A percentile compares a stretch with the other conserved stretches of the same genome.
phyloP scores from a whole-genome alignment of 192 early-diverging fungal species.

The Blastocladiella britannica region DNA sequence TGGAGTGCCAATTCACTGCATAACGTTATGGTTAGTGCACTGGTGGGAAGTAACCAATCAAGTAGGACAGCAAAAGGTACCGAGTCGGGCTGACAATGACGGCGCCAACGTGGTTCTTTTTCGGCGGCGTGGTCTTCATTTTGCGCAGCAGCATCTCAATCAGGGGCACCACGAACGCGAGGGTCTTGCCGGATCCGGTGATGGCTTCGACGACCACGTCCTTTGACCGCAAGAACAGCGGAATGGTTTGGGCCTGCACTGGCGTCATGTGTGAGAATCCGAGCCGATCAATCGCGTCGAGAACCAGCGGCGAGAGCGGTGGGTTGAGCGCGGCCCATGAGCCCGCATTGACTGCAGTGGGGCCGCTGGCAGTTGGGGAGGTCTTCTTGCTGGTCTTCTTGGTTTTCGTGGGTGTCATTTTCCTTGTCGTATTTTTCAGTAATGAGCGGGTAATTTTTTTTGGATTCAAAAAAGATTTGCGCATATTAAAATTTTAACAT shows the following conservation, averaged over 20 bases:
- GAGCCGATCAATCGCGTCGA: conserved; percentile 34
- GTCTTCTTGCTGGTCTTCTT: too few relatives aligned
- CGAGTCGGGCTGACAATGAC: conserved; percentile 71
- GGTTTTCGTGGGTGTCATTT: too few relatives aligned
- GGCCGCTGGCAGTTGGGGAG: too few relatives aligned
- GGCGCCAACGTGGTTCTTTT: conserved; percentile 59
- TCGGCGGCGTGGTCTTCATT: conserved; percentile 23
- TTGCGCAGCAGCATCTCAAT: conserved; percentile 63
- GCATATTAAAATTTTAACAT: too few relatives aligned
- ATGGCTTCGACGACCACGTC: conserved; percentile 94
- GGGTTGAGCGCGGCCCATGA: conserved; percentile 40
- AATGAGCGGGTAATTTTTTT: too few relatives aligned
- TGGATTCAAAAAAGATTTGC: too few relatives aligned
- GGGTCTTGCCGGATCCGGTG: conserved; percentile 91
- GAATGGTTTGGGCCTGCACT: conserved; percentile 78
- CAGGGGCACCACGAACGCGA: conserved; percentile 76
- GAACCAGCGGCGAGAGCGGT: conserved; percentile 24
- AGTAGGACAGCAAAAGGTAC: conserved; percentile 5
- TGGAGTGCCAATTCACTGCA: conserved; percentile 68
- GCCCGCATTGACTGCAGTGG: too few relatives aligned
- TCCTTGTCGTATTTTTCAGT: too few relatives aligned
- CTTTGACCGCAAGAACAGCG: conserved; percentile 72
- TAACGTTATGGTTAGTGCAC: not conserved
- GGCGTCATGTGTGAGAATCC: conserved; percentile 82
- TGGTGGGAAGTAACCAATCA: not conserved